Evolutionary conservation across 208 protist species (phyloP).

Genomic region (Trypanosoma rangeli): DNA sequence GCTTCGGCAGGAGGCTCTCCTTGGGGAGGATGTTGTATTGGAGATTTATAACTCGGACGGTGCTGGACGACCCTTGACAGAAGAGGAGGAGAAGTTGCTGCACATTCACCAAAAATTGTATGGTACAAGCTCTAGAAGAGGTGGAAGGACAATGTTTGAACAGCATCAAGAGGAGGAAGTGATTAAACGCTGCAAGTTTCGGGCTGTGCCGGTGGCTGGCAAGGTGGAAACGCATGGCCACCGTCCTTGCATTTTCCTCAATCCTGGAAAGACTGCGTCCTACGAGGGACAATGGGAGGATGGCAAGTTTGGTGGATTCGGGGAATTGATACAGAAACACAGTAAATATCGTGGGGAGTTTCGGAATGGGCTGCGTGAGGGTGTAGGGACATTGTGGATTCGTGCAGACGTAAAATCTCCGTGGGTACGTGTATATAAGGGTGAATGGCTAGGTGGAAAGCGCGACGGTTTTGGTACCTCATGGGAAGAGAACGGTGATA

Average conservation of each 20-base stretch:
- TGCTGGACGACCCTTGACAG: constrained; percentile 75
- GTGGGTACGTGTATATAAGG: constrained; percentile 85
- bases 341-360: constrained; percentile 88
- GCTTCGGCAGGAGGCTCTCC: constrained; percentile 56
- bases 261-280: constrained; percentile 67
- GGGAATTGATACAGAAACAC: constrained; percentile 71
- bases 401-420: constrained; percentile 42
- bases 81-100: constrained; percentile 80
- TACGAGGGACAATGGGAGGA: constrained; percentile 91
- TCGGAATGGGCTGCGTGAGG: constrained; percentile 67
- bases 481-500: constrained; percentile 79
- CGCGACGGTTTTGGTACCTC: constrained; percentile 84
- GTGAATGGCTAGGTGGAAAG: constrained; percentile 80
- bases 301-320: constrained; percentile 81
- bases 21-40: constrained; percentile 51
- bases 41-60: constrained; percentile 48
- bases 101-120: constrained; percentile 48
- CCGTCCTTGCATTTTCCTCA: constrained; percentile 84
- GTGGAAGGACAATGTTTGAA: background rate
- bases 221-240: constrained; percentile 61
- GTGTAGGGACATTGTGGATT: constrained; percentile 83
- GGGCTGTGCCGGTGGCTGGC: constrained; percentile 13
- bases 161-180: background rate
- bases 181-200: constrained; percentile 11
- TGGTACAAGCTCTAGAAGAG: constrained; percentile 28